A percentile compares a stretch with the other conserved stretches of the same genome.
These are phyloP conservation scores for Starmera stellimalicola DNA, from an alignment of 1,139 yeast genomes.

Conservation along the genomic window DNA sequence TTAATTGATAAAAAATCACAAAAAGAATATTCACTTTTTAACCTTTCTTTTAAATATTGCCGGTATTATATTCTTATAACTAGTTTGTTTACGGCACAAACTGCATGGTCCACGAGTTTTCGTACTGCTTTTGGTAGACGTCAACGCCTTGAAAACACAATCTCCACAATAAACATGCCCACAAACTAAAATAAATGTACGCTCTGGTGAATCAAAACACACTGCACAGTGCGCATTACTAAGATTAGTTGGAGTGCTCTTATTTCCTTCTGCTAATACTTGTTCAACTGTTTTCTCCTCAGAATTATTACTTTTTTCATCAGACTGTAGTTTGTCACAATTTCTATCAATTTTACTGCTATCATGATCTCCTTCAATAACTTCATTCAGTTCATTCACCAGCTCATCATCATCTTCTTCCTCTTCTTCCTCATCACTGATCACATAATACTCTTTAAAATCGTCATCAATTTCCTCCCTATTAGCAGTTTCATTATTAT, in stretches of 20 bases:
- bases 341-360: too few species aligned
- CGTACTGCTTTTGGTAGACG: constrained; percentile 28
- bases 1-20: too few species aligned
- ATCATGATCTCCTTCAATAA: background rate
- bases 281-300: background rate
- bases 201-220: constrained; percentile 41
- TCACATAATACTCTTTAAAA: constrained; percentile 12
- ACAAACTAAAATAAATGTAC: constrained; percentile 39
- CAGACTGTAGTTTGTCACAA: too few species aligned
- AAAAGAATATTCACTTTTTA: background rate
- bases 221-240: constrained; percentile 37
- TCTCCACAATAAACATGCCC: constrained; percentile 46
- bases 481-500: constrained; percentile 3
- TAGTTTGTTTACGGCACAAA: constrained; percentile 34
- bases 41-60: constrained; percentile 23
- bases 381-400: background rate
- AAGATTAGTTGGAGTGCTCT: constrained; percentile 17
- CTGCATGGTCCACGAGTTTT: constrained; percentile 35
- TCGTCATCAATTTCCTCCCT: constrained; percentile 5
- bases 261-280: background rate
- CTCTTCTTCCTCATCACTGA: constrained; percentile 12
- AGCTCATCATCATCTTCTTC: constrained; percentile 2
- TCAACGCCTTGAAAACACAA: constrained; percentile 40
- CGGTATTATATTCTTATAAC: constrained; percentile 23
- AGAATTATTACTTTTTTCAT: constrained; percentile 4